Base-by-base conservation (phyloP, 495 filamentous ascomycete species). In the Achaetomiella virescens region DNA sequence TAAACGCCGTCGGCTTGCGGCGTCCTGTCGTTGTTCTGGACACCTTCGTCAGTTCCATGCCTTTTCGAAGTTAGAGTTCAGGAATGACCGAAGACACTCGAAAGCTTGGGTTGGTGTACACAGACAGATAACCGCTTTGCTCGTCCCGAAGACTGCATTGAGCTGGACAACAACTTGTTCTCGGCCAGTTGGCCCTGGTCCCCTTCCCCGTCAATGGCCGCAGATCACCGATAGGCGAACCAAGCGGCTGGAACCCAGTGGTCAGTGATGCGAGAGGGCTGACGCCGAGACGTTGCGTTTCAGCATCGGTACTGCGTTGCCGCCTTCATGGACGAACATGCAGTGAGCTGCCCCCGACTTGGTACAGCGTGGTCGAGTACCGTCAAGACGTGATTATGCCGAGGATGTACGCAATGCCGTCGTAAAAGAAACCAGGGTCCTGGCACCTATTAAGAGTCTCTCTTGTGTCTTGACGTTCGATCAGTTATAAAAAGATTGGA, bases 381-480 rank as follows among this genome's bases (percentile, higher is more conserved):
- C 6, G 15, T 7, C 27, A 61, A 57, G 58, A 51, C 59, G 59
- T 61, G 54, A 61, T 61, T 47, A 43, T 57, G 44, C 24, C 10
- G 43, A 49, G n/a, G 41, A 22, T 47, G 47, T 61, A 48, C 59
- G 59, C 54, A 41, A 61, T 57, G 48, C 15, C 27, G 27, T 31
- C 27, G 27, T 9, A 31, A 11, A 11, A 14, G 14, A n/a, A 21
- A 35, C 10, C 18, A 7, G 10, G 2, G 12, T 22, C 46, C 4
- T n/a, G 2, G 8, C 17, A 2, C 12, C 29, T 15, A 29, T 22
- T 37, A 51, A 51, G 35, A 27, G 48, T 31, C 9, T 31, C 27
- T 31, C 18, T 52, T 18, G 12, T 41, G 35, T 41, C 9, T 18
- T 18, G 8, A 33, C 15, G n/a, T n/a, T n/a, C n/a, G n/a, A n/a